Evolutionary conservation across 108 stramenopile genomes (phyloP), one percentile per base, ranked within the genome.

Genomic region (Cyclostephanos tholiformis): DNA sequence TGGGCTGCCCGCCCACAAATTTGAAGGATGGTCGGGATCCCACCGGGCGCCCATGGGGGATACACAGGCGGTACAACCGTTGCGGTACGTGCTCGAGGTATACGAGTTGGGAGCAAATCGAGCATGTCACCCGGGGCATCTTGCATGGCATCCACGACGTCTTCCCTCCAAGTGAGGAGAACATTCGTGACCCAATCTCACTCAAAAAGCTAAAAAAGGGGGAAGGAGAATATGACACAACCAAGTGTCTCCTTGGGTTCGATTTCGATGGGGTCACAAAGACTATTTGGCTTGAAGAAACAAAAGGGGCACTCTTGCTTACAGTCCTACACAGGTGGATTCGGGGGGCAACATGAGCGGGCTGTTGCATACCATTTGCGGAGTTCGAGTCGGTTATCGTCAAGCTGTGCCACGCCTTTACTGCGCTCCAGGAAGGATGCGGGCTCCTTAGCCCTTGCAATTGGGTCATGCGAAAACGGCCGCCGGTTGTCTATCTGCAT

Each of bases 121-220:
- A 22, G 6, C 62, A 63, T 7, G 43, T 63, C 20, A 14, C 62
- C 8, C 32, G 62, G 6, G 38, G 23, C 19, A 22, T 63, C 7
- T 13, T 63, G 41, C 20, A 25, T 19, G 62, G 62, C 0, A 27
- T 14, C 32, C 32, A 32, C 32, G 4, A 32, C 4, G 32, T 32
- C 32, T 32, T 32, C 32, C 32, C 32, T 32, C 41, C 62, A 1
- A 63, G 14, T 9, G 7, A 19, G 19, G 41, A 63, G 0, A 17
- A 29, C 1, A 19, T 0, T 9, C 1, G 8, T 0, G 64, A 65
- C 50, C 64, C 64, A 5, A 65, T 65, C 64, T 65, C 64, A 26
- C 22, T 44, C 39, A 65, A 65, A 44, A 65, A 65, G 38, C 29
- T 65, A 3, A 8, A 6, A 0, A 27, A 22, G 41, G 64, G 35